phyloP scores from a whole-genome alignment of 2,329 filamentous ascomycete species.

The Epichloe amarillans region DNA sequence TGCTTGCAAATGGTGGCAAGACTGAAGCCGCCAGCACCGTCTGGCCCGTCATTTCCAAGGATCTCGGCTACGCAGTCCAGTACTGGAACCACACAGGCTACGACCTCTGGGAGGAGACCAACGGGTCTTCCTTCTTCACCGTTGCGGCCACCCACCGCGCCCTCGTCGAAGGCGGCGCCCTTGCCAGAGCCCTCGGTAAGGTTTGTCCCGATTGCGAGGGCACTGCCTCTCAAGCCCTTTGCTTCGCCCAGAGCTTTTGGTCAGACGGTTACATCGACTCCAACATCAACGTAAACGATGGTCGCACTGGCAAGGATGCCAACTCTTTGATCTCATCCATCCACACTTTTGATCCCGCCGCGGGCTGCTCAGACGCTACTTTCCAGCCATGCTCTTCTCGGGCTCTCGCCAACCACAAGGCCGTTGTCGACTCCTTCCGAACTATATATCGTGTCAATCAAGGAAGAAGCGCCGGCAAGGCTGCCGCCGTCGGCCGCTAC shows the following conservation, averaged over 20 bases:
- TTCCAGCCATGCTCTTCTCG: conserved; percentile 66
- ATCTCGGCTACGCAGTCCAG: conserved; percentile 60
- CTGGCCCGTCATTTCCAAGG: conserved; percentile 66
- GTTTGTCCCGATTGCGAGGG: conserved; percentile 46
- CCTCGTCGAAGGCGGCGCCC: conserved; percentile 50
- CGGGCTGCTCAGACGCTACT: conserved; percentile 52
- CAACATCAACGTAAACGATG: conserved; percentile 52
- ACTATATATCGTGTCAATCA: conserved; percentile 56
- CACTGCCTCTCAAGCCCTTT: conserved; percentile 57
- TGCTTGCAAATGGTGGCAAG: conserved; percentile 52
- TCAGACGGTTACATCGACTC: conserved; percentile 48
- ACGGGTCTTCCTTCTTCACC: conserved; percentile 70
- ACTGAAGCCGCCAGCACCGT: conserved; percentile 40
- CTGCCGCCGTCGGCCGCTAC: conserved; percentile 53
- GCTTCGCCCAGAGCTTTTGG: conserved; percentile 68
- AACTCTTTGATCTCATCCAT: conserved; percentile 57
- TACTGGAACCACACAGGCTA: conserved; percentile 57
- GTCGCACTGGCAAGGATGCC: conserved; percentile 55
- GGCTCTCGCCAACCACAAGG: conserved; percentile 64
- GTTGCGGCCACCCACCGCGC: conserved; percentile 54
- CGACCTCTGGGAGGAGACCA: conserved; percentile 76
- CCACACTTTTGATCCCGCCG: conserved; percentile 54
- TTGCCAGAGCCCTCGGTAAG: conserved; percentile 51
- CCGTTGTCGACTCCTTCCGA: conserved; percentile 62
- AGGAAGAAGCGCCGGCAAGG: conserved; percentile 44